Evolutionary conservation across 2,329 filamentous ascomycete species (phyloP).

Genomic region (Penicillium janthinellum): DNA sequence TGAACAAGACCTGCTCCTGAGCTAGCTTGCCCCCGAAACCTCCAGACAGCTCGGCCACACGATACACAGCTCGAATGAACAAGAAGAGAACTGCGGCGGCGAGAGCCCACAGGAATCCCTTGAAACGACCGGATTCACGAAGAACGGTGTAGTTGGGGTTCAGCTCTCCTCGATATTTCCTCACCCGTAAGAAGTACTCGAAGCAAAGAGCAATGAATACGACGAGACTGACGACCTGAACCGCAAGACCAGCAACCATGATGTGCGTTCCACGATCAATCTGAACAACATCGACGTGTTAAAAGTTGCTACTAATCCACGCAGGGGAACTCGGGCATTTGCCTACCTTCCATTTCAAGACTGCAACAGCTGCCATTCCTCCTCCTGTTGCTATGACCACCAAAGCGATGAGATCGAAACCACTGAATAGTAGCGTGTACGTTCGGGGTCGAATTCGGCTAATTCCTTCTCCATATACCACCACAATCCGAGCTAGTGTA

Average conservation of each 20-base stretch:
- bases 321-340: neutral
- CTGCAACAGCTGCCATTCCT: neutral
- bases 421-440: constrained; percentile 1
- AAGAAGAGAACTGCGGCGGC: constrained; percentile 44
- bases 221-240: constrained; percentile 20
- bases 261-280: constrained; percentile 12
- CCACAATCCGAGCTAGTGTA: constrained; percentile 3
- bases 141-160: neutral
- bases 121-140: neutral
- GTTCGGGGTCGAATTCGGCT: constrained; percentile 3
- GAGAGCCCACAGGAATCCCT: constrained; percentile 13
- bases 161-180: neutral
- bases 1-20: constrained; percentile 52
- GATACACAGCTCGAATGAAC: constrained; percentile 51
- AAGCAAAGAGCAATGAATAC: constrained; percentile 10
- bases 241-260: constrained; percentile 20
- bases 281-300: neutral
- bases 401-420: neutral
- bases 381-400: constrained; percentile 1
- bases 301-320: neutral
- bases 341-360: neutral
- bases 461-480: neutral
- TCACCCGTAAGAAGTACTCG: constrained; percentile 1
- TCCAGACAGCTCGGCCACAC: constrained; percentile 52
- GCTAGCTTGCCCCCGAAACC: constrained; percentile 51